Percentiles rank a stretch among this genome's conserved stretches.
Conservation (phyloP, 169 alveolate genomes). For the Cryptosporidium muris region DNA sequence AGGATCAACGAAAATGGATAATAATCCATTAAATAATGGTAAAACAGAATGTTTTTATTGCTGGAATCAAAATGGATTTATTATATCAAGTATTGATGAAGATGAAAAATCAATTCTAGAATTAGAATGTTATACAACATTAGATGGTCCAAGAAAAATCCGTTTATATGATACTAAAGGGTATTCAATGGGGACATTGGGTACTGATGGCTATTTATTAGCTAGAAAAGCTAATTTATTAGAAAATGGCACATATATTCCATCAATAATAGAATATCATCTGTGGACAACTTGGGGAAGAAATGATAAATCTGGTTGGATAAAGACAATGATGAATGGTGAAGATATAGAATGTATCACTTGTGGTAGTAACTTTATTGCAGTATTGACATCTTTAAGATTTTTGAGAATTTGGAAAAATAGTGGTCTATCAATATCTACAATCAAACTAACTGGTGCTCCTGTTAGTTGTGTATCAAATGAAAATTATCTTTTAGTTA, state of each 20-base stretch:
- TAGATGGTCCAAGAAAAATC: conserved; percentile 64
- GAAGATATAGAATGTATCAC: conserved; percentile 64
- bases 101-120: conserved; percentile 42
- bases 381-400: conserved; percentile 59
- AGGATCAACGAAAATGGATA: conserved; percentile 37
- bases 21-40: conserved; percentile 46
- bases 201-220: conserved; percentile 60
- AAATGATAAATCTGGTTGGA: conserved; percentile 63
- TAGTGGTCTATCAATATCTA: conserved; percentile 44
- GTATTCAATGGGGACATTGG: conserved; percentile 34
- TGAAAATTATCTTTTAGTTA: conserved; percentile 39
- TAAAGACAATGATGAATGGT: conserved; percentile 14
- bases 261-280: conserved; percentile 45
- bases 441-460: conserved; percentile 25
- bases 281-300: conserved; percentile 71
- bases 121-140: conserved; percentile 56
- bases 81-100: conserved; percentile 34
- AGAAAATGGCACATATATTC: conserved; percentile 27
- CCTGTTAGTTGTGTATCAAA: conserved; percentile 68
- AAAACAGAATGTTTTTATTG: conserved; percentile 52
- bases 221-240: conserved; percentile 50
- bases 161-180: conserved; percentile 63
- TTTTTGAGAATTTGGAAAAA: conserved; percentile 66
- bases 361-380: conserved; percentile 39
- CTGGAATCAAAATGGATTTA: conserved; percentile 62